Evolutionary conservation across 345 rosid genomes (phyloP).

Genomic region (Boechera retrofracta): DNA sequence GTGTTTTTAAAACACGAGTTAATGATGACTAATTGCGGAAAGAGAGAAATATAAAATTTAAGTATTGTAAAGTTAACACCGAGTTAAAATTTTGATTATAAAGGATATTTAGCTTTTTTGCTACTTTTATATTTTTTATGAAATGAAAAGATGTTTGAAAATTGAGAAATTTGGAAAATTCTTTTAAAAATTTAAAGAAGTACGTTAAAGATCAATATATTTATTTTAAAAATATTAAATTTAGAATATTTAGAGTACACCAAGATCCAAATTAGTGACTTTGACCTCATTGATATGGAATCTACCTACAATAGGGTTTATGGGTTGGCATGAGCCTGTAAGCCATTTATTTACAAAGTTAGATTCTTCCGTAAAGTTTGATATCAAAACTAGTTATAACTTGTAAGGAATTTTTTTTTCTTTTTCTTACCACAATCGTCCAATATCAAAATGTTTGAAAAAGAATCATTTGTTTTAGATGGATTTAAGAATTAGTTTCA

Average conservation of each 20-base stretch:
- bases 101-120: neutral
- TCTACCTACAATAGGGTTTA: neutral
- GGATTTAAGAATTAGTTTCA: neutral
- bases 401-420: no score
- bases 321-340: constrained; percentile 35
- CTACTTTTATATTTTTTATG: neutral
- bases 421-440: neutral
- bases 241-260: neutral
- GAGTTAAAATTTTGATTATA: constrained; percentile 16
- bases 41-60: constrained; percentile 9
- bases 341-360: neutral
- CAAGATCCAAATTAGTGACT: neutral
- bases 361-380: neutral
- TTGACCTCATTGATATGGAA: neutral
- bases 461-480: neutral
- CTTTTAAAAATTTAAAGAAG: neutral
- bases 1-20: constrained; percentile 29
- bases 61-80: constrained; percentile 2
- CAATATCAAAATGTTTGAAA: neutral
- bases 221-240: neutral
- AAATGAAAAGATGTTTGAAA: constrained; percentile 5
- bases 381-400: neutral
- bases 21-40: constrained; percentile 41
- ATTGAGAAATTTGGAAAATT: neutral
- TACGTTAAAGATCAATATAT: neutral